phyloP scores from a whole-genome alignment of 306 rosid species.

The Citrullus mucosospermus region DNA sequence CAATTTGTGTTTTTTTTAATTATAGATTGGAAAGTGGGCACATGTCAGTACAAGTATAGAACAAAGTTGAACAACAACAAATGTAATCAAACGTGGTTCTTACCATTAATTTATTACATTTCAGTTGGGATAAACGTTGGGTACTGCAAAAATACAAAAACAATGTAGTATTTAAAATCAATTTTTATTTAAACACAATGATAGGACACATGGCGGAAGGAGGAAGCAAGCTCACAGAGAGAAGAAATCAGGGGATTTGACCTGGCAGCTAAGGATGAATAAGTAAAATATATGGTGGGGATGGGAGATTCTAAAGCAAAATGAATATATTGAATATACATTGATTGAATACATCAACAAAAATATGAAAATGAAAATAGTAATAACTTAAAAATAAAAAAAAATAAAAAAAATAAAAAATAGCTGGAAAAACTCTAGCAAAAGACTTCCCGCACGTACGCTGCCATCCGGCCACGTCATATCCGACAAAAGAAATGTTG shows the following conservation, averaged over 20 bases:
- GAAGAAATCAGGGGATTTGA: not conserved
- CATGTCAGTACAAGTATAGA: too few relatives aligned
- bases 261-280: not conserved
- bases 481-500: not conserved
- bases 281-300: not conserved
- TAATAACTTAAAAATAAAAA: not conserved
- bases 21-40: too few relatives aligned
- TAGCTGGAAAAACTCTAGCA: not conserved
- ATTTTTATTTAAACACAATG: not conserved
- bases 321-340: not conserved
- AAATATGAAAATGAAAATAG: not conserved
- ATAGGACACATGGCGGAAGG: not conserved
- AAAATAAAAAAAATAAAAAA: not conserved
- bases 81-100: too few relatives aligned
- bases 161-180: too few relatives aligned
- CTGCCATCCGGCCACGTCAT: not conserved
- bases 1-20: too few relatives aligned
- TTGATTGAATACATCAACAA: not conserved
- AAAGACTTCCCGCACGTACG: constrained; percentile 3
- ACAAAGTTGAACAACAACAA: too few relatives aligned
- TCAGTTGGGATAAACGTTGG: too few relatives aligned
- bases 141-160: too few relatives aligned
- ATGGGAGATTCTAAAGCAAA: not conserved
- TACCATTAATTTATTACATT: too few relatives aligned
- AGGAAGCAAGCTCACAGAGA: not conserved